Percentiles rank a stretch among this genome's conserved stretches.
Evolutionary conservation across 176 grass and related monocot species (phyloP).

Genomic region (Aechmea fasciata): DNA sequence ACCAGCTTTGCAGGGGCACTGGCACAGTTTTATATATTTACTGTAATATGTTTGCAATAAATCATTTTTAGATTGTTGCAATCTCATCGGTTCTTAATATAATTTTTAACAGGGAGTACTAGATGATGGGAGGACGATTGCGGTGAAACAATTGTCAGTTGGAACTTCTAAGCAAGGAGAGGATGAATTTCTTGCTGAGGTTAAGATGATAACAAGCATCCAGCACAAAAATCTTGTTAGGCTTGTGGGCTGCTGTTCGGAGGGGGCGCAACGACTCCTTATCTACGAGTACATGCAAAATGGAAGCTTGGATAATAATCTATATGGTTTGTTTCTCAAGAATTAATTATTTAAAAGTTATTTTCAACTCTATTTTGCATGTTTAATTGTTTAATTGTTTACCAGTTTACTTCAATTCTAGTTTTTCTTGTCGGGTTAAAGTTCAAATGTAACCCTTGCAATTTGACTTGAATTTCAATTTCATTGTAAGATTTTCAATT

Average conservation of each 20-base stretch:
- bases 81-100: background rate
- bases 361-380: background rate
- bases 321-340: conserved; percentile 25
- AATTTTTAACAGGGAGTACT: conserved; percentile 33
- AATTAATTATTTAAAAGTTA: background rate
- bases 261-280: conserved; percentile 38
- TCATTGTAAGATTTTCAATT: no score
- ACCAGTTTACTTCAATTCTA: background rate
- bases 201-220: conserved; percentile 74
- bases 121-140: conserved; percentile 42
- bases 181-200: conserved; percentile 55
- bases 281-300: conserved; percentile 70
- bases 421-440: no score
- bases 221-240: conserved; percentile 67
- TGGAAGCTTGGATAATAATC: conserved; percentile 48
- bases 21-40: background rate
- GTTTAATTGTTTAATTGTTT: background rate
- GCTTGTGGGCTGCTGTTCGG: conserved; percentile 56
- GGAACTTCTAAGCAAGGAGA: conserved; percentile 61
- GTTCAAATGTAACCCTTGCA: no score
- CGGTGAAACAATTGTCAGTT: conserved; percentile 53
- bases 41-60: background rate
- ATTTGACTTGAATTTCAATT: no score
- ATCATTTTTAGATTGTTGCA: background rate
- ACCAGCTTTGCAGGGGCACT: no score